Evolutionary conservation across 2,329 filamentous ascomycete genomes (phyloP), one percentile per base, ranked within the genome.

Genomic region (Hypocreales sp.): DNA sequence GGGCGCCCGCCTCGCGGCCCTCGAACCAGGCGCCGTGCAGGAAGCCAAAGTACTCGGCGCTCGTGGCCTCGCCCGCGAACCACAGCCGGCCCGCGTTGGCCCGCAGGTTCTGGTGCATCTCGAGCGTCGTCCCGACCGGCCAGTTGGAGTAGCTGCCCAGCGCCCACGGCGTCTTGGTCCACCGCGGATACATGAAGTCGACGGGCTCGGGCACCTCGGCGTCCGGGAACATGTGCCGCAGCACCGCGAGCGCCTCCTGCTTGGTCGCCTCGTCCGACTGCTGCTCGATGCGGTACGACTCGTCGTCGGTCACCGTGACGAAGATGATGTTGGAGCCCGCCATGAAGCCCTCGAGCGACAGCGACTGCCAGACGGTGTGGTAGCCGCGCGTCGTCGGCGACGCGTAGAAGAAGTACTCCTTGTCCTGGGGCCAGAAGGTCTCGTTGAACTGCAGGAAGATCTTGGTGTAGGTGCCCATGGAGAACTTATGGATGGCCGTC

Each of bases 381-480:
- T 58, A 55, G 0, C 59, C 59, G 2, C 59, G 50, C 12, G 41
- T 40, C 0, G 45, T 43, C 3, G 55, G 46, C 15, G 60, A 58
- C 0, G 59, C 58, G 28, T 62, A 62, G 0, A 63, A 41, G 31
- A 62, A 56, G 35, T 46, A 63, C 35, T 63, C 46, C 0, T 44
- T 52, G 11, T 56, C 47, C 1, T 49, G 41, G 0, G 38, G 53
- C 76, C 75, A 80, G 47, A 80, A 81, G 0, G 69, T 65, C 29
- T 72, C 55, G 33, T 72, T 57, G 48, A 79, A 80, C 35, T 79
- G 74, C 33, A 76, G 52, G 49, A 80, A 80, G 34, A 80, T 67
- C 44, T 81, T 81, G 27, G 73, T 80, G 49, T 79, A 81, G 0
- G 72, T 79, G 6, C 68, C 75, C 67, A 80, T 79, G 34, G 60